Base-by-base conservation (phyloP, 805 yeast species). In the Pichia kluyveri region DNA sequence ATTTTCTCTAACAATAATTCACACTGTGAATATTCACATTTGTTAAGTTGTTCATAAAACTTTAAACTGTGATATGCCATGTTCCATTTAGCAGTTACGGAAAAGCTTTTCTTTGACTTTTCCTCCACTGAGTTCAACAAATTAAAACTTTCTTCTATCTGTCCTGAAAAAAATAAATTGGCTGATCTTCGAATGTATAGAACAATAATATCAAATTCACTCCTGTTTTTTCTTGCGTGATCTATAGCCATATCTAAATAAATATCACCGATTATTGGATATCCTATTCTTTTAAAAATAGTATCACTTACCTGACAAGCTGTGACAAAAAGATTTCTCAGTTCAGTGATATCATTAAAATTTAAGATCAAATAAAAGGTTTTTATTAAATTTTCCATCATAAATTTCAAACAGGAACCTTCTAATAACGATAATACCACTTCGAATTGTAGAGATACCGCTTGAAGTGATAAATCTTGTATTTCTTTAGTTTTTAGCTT, bases 401-500 rank as follows among this genome's bases (percentile, higher is more conserved):
- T 71, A 8, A 62, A 62, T 9, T 62, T 59, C 41, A 77, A 60
- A 2, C 75, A 62, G 0, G 70, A 73, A 8, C 84, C 82, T 54
- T 72, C 76, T 42, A 75, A 59, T 62, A 82, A 67, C 32, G 72
- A 54, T 50, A 80, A 77, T 3, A 76, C 60, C 0, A 84, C 77
- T 56, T 84, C 88, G 52, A 79, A 79, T 53, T 81, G 80, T 58
- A 77, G 82, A 10, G 87, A 80, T 59, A 78, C 72, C 2, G 90
- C 76, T 50, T 72, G 79, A 53, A 75, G 65, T 57, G 63, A 69
- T 46, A 70, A 60, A 26, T 79, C 66, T 38, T 57, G 69, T 12
- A 72, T 75, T 46, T 70, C 69, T 52, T 71, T 76, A 0, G 85
- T 72, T 55, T 78, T 77, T 19, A 72, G 63, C 30, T 77, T 73